Conservation (phyloP, 208 protist species). For the Trypanosoma vivax region DNA sequence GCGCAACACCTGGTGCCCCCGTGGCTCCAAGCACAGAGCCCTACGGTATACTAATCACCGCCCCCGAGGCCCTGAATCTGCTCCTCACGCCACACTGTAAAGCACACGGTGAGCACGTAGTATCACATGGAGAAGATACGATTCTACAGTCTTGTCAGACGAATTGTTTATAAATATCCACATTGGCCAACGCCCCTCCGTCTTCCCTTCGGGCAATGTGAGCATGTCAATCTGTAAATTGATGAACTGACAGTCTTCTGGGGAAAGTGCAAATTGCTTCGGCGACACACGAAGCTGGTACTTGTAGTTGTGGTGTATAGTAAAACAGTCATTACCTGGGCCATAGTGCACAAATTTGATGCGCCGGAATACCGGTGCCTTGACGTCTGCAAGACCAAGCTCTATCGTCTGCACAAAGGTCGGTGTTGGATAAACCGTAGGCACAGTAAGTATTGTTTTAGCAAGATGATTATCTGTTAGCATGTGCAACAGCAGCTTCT, state of each 20-base stretch:
- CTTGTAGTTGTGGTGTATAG: slow-evolving; percentile 83
- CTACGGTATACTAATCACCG: no score
- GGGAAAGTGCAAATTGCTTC: slow-evolving; percentile 61
- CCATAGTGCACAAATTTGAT: slow-evolving; percentile 69
- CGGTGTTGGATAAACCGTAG: slow-evolving; percentile 68
- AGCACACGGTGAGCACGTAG: slow-evolving; percentile 61
- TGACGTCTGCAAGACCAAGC: slow-evolving; percentile 51
- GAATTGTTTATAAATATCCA: slow-evolving; percentile 88
- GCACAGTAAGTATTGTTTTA: slow-evolving; percentile 73
- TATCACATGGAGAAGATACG: slow-evolving; percentile 78
- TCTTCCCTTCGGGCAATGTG: slow-evolving; percentile 57
- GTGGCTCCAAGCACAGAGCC: no score
- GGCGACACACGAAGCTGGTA: slow-evolving; percentile 70
- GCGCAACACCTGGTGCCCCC: no score
- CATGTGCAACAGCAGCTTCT: slow-evolving; percentile 65
- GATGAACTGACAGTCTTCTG: slow-evolving; percentile 67
- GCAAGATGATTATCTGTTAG: slow-evolving; percentile 42
- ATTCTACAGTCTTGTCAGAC: slow-evolving; percentile 81
- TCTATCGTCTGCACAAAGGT: slow-evolving; percentile 79
- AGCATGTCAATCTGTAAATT: slow-evolving; percentile 71
- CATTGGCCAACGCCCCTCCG: slow-evolving; percentile 84
- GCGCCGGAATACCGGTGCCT: slow-evolving; percentile 70
- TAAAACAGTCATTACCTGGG: slow-evolving; percentile 60
- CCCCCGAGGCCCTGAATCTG: no score
- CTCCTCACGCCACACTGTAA: slow-evolving; percentile 9